Evolutionary conservation across 2,329 filamentous ascomycete species (phyloP).

Genomic region (Coniochaeta sp.): DNA sequence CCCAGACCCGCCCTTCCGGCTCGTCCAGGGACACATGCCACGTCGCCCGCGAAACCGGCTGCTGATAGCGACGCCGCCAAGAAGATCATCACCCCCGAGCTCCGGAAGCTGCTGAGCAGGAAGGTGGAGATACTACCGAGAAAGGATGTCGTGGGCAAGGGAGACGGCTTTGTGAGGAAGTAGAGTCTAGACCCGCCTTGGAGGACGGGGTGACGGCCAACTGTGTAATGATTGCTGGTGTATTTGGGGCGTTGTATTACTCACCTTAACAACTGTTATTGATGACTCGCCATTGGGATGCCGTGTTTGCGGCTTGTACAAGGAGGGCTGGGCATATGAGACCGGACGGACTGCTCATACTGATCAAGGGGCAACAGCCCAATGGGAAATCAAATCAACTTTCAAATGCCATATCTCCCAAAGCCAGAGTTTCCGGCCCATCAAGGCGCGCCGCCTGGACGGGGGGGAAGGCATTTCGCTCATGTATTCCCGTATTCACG

Average conservation of each 20-base stretch:
- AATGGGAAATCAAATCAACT: no score
- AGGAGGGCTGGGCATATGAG: no score
- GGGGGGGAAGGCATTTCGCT: no score
- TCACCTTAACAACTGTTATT: not conserved
- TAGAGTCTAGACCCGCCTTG: not conserved
- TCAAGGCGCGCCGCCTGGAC: no score
- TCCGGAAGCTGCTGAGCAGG: conserved; percentile 45
- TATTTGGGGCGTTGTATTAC: not conserved
- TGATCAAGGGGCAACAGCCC: no score
- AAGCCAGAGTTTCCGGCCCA: no score
- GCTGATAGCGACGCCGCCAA: conserved; percentile 18
- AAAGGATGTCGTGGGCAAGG: conserved; percentile 18
- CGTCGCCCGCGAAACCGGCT: conserved; percentile 26
- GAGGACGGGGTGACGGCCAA: not conserved
- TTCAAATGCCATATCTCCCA: no score
- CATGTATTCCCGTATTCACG: no score
- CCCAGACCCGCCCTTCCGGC: conserved; percentile 1
- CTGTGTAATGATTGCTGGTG: not conserved
- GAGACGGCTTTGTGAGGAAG: conserved; percentile 13
- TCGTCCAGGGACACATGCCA: conserved; percentile 13
- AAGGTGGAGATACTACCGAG: conserved; percentile 36
- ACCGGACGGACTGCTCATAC: no score
- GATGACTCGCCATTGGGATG: no score
- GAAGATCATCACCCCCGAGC: conserved; percentile 50
- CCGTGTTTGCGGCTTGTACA: no score